These are phyloP conservation scores for Gossypioides kirkii DNA, from an alignment of 345 rosid species.

Conservation along the genomic window DNA sequence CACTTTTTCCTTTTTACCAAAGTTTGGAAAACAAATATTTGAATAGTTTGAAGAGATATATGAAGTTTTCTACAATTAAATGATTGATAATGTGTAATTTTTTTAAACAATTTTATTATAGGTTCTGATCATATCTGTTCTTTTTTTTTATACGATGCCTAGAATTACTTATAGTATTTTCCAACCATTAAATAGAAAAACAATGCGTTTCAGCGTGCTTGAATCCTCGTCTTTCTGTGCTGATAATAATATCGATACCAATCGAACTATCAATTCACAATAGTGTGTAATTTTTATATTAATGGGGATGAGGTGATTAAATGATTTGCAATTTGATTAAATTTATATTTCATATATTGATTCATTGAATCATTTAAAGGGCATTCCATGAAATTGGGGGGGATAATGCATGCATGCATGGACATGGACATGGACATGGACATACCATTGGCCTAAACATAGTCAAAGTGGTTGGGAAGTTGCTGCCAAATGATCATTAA, in stretches of 20 bases:
- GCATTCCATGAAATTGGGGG: not conserved
- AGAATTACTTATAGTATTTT: too few species aligned
- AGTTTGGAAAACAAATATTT: too few species aligned
- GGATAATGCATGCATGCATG: not conserved
- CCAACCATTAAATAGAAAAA: too few species aligned
- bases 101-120: too few species aligned
- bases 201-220: accelerated
- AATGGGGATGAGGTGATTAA: not conserved
- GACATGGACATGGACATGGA: not conserved
- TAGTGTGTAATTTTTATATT: too few species aligned
- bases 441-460: not conserved
- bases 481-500: not conserved
- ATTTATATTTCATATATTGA: not conserved
- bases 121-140: accelerated
- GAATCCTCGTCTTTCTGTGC: accelerated
- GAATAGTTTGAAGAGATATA: not conserved
- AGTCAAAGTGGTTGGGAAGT: not conserved
- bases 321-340: too few species aligned
- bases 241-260: too few species aligned
- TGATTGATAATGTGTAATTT: too few species aligned
- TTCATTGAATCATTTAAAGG: not conserved
- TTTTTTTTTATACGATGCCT: too few species aligned
- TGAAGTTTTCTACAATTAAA: not conserved
- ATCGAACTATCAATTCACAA: too few species aligned
- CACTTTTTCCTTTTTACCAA: too few species aligned